These are phyloP conservation scores for Coniochaeta prunicola DNA, from an alignment of 2,329 filamentous ascomycete species.

Conservation along the genomic window DNA sequence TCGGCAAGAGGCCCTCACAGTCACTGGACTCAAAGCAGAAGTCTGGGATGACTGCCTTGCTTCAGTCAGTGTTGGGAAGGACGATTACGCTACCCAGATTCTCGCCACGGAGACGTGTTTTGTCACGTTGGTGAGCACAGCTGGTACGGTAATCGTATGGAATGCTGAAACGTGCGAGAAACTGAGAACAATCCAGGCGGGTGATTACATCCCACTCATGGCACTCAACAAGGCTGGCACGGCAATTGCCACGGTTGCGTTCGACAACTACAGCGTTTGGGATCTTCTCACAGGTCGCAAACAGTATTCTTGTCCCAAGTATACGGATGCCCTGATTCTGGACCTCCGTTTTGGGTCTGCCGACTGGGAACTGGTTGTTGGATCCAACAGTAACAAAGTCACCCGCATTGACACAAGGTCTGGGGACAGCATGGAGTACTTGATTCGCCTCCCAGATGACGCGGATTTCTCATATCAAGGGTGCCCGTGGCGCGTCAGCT, in stretches of 20 bases:
- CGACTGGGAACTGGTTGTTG: background rate
- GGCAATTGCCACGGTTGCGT: background rate
- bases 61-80: background rate
- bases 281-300: background rate
- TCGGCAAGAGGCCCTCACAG: background rate
- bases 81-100: background rate
- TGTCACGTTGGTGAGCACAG: background rate
- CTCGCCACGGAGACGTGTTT: background rate
- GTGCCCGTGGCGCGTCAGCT: background rate
- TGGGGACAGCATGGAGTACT: background rate
- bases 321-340: background rate
- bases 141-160: conserved; percentile 1
- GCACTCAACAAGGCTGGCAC: background rate
- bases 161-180: background rate
- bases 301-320: background rate
- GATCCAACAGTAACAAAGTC: background rate
- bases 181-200: background rate
- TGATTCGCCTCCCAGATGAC: background rate
- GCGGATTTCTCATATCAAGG: background rate
- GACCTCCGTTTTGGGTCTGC: background rate
- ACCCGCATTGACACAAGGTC: background rate
- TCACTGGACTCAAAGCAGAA: background rate
- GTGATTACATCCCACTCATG: conserved; percentile 1
- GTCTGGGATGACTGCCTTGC: conserved; percentile 2
- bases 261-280: background rate